Conservation (phyloP, 208 protist species). For the Angomonas deanei region DNA sequence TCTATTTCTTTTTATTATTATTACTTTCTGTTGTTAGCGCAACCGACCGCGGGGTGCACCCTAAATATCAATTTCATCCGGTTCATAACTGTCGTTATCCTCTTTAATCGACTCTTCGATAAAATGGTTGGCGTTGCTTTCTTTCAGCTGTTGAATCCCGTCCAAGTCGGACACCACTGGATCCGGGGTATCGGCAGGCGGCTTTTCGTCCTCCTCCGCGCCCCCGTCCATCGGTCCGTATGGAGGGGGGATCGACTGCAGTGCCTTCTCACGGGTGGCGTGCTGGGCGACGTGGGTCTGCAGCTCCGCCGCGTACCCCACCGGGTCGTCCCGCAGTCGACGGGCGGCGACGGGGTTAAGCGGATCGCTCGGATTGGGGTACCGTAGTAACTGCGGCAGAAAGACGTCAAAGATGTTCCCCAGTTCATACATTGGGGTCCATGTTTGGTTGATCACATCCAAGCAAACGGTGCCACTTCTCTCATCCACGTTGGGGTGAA, state of each 20-base stretch:
- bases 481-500: slow-evolving; percentile 98
- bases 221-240: slow-evolving; percentile 18
- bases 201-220: neutral
- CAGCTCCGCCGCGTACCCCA: slow-evolving; percentile 59
- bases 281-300: slow-evolving; percentile 62
- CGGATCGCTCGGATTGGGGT: slow-evolving; percentile 97
- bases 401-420: slow-evolving; percentile 95
- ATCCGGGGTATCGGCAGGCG: neutral
- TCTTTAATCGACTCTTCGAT: slow-evolving; percentile 5
- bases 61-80: slow-evolving; percentile 79
- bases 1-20: neutral
- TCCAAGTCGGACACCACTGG: neutral
- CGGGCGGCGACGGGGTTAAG: slow-evolving; percentile 95
- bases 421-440: slow-evolving; percentile 97
- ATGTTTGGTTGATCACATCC: slow-evolving; percentile 99
- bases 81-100: slow-evolving; percentile 46
- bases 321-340: slow-evolving; percentile 87
- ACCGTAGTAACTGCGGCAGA: slow-evolving; percentile 96
- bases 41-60: neutral
- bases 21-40: neutral
- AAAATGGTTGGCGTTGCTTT: neutral
- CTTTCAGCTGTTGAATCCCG: slow-evolving; percentile 5
- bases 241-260: slow-evolving; percentile 26
- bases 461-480: slow-evolving; percentile 97
- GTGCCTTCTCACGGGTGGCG: slow-evolving; percentile 53